Percentiles rank a stretch among this genome's conserved stretches.
phyloP scores from a whole-genome alignment of 176 grass and related monocot genomes.

The Urochloa ruziziensis region DNA sequence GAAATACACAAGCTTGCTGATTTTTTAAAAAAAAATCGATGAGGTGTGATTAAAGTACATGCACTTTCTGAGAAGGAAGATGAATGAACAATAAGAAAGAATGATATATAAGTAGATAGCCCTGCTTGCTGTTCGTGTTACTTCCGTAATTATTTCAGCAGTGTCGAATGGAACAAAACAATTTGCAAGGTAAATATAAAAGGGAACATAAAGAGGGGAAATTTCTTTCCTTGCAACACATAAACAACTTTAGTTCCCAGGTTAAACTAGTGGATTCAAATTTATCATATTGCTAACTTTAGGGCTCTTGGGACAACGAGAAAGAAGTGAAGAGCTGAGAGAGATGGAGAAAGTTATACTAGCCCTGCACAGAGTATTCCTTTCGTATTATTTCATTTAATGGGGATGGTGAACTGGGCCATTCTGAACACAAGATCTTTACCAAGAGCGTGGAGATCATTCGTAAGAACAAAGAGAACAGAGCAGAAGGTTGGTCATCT shows the following conservation, averaged over 20 bases:
- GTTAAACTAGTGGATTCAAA: not conserved
- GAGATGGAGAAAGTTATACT: no score
- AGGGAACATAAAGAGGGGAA: not conserved
- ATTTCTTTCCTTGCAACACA: not conserved
- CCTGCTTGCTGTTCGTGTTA: not conserved
- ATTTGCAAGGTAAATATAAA: not conserved
- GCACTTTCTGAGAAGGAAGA: not conserved
- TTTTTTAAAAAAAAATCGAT: not conserved
- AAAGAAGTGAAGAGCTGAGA: not conserved
- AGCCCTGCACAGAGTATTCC: slow-evolving; percentile 86
- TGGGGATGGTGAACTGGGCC: slow-evolving; percentile 78
- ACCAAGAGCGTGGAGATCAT: slow-evolving; percentile 90
- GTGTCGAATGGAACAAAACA: not conserved
- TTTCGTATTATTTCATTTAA: slow-evolving; percentile 93
- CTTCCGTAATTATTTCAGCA: not conserved
- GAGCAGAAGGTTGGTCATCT: slow-evolving; percentile 50
- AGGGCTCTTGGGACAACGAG: not conserved
- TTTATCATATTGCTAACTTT: not conserved
- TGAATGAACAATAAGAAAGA: not conserved
- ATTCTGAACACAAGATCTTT: slow-evolving; percentile 88
- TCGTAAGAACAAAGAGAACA: slow-evolving; percentile 50
- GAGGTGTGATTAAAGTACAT: not conserved
- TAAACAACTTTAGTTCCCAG: not conserved
- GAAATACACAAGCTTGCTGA: not conserved
- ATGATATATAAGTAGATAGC: not conserved